Evolutionary conservation across 2,329 filamentous ascomycete species (phyloP).

Genomic region (Calcarisporium arbuscula): DNA sequence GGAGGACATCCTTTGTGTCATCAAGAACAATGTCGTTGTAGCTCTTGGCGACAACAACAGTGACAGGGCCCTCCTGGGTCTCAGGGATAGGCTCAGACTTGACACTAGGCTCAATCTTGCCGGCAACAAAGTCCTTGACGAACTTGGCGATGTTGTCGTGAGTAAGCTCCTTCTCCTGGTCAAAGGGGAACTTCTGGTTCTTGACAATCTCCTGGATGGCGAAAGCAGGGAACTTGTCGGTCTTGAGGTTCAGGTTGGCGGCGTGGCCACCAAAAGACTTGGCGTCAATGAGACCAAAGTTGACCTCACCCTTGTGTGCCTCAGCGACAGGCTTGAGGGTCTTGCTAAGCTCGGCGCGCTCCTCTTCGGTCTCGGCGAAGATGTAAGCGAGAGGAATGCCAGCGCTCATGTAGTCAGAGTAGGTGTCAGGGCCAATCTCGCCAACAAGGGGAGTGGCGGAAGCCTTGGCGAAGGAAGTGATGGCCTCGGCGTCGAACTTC

Average conservation of each 20-base stretch:
- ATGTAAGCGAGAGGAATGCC: conserved; percentile 95
- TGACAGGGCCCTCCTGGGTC: conserved; percentile 83
- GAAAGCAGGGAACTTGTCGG: conserved; percentile 92
- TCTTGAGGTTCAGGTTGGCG: conserved; percentile 93
- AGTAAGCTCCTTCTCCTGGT: conserved; percentile 74
- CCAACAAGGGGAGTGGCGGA: conserved; percentile 85
- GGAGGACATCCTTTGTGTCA: conserved; percentile 89
- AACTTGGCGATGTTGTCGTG: conserved; percentile 68
- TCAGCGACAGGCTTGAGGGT: conserved; percentile 80
- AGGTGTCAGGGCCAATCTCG: conserved; percentile 95
- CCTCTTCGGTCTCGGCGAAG: conserved; percentile 87
- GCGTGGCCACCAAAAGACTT: conserved; percentile 91
- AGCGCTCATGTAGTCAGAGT: conserved; percentile 87
- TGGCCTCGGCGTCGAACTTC: conserved; percentile 73
- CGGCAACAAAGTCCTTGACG: conserved; percentile 75
- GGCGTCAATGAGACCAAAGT: conserved; percentile 97
- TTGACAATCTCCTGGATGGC: conserved; percentile 93
- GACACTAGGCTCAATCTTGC: conserved; percentile 91
- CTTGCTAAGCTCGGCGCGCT: conserved; percentile 72
- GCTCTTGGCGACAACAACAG: conserved; percentile 84
- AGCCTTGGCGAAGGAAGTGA: conserved; percentile 77
- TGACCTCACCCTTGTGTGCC: conserved; percentile 89
- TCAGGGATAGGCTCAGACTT: conserved; percentile 97
- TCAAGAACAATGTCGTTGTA: conserved; percentile 90
- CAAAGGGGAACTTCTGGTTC: conserved; percentile 96